Base-by-base conservation (phyloP, 495 filamentous ascomycete species). In the Tuber calosporum region DNA sequence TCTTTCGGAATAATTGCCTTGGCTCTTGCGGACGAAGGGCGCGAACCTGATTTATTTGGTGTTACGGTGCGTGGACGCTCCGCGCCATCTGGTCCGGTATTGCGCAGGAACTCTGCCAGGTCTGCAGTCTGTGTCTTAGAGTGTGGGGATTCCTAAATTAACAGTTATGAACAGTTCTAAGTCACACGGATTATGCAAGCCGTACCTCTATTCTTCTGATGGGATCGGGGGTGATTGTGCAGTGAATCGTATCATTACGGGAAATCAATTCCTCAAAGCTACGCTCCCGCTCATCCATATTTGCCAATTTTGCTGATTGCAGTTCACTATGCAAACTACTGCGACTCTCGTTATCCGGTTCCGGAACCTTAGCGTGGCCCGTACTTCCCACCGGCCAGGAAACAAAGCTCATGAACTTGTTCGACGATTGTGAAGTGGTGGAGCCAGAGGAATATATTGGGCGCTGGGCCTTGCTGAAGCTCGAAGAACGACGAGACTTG, bases 191-290 rank as follows among this genome's bases (percentile, higher is more conserved):
- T 62, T 34, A 34, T 62, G 53, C 53, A 62, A 62, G n/a, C 83
- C 89, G 84, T 84, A 92, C 91, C 80, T 94, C 90, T 76, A 94
- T 91, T 74, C 94, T 90, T 69, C 94, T 89, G 86, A 97, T 91
- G 74, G 86, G 92, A 80, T 92, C 90, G 1, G 95, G 94, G 1
- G 95, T 99, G 41, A 97, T 86, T 2, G 95, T 97, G 81, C 90
- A 97, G 82, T 94, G 93, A 67, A 99, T 90, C 2, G 95, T 97
- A 81, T 96, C 90, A 72, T 93, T 89, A 82, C 93, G 93, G 48
- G 91, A 89, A 73, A 99, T 95, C 45, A 97, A 85, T 76, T 94
- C 88, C 79, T 99, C 95, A 82, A 99, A 93, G 68, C 85, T 84
- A 30, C 84, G 84, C 69, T 83, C 85, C 71, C 86, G 86, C 45